Conservation (phyloP, 129 eudicot species). For the Flaveria robusta region DNA sequence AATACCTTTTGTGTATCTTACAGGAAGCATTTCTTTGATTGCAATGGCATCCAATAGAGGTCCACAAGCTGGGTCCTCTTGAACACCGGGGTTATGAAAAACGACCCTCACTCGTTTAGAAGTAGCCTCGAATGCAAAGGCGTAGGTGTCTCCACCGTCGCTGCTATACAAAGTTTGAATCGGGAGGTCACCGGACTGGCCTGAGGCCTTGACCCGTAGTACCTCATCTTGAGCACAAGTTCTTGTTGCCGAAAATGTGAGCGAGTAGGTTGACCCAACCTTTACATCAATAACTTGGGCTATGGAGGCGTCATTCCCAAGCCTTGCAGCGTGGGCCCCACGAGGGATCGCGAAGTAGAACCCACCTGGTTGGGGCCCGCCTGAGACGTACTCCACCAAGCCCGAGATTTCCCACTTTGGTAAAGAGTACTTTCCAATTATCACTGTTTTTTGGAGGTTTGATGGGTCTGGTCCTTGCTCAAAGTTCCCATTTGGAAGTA, state of each 20-base stretch:
- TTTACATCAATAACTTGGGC: constrained; percentile 46
- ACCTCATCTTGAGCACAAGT: constrained; percentile 83
- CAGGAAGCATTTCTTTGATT: constrained; percentile 52
- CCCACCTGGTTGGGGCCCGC: constrained; percentile 70
- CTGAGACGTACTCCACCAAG: constrained; percentile 58
- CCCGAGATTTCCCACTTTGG: constrained; percentile 64
- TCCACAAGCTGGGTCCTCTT: constrained; percentile 78
- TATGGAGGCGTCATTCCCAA: constrained; percentile 73
- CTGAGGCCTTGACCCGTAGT: constrained; percentile 48
- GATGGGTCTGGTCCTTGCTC: constrained; percentile 59
- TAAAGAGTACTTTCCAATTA: constrained; percentile 56
- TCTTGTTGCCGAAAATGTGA: constrained; percentile 70
- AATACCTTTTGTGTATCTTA: constrained; percentile 42
- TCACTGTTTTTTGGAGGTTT: constrained; percentile 54
- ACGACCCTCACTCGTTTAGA: constrained; percentile 46
- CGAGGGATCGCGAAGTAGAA: constrained; percentile 62
- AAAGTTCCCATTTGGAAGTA: constrained; percentile 64
- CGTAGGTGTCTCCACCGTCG: constrained; percentile 79
- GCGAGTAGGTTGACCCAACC: constrained; percentile 44
- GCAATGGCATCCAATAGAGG: constrained; percentile 71
- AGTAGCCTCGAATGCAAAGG: constrained; percentile 56
- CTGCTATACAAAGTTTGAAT: constrained; percentile 64
- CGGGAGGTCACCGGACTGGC: constrained; percentile 52
- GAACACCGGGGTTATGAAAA: constrained; percentile 63
- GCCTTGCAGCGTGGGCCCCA: constrained; percentile 64